Base-by-base conservation (phyloP, 129 eudicot genomes). In the Dittrichia graveolens region DNA sequence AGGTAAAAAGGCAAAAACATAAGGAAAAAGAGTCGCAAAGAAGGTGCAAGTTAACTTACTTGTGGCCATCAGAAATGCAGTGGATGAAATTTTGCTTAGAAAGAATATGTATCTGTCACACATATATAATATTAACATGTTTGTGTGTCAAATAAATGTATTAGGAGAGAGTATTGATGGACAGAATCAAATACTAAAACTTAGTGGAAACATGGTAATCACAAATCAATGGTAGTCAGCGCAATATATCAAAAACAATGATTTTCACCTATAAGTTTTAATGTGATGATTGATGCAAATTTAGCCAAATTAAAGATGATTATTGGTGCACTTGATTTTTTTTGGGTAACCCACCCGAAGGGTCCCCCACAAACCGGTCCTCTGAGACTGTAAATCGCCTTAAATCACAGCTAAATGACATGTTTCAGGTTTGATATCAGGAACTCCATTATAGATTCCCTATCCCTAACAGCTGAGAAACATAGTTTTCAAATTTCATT, bases 11-110 rank as follows among this genome's bases (percentile, higher is more conserved):
- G 7, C 53, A 18, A 1, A 37, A 24, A 38, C 60, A 10, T 65
- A 43, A 16, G 19, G 55, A 34, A 19, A 24, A 31, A 13, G 5
- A 13, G 8, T 37, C 31, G 15, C 66, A 74, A 7, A 3, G 7
- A 13, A 76, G 58, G 75, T 58, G 68, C 13, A 39, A 39, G 12
- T 24, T n/a, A 67, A 49, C 81, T 69, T 77, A 77, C 81, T 69
- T 69, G 81, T 69, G 7, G 81, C 81, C 81, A 77, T 77, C 34
- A 48, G 67, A 67, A 55, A 58, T 35, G 49, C 68, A 44, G 61
- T 57, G 60, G 75, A 6, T 14, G 45, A 40, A 24, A 16, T 38
- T 16, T 69, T 48, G 75, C 31, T 40, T 50, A n/a, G 19, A 65
- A 8, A 49, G 46, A 60, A 48, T n/a, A 31, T 1, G 57, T 48